Conservation (phyloP, 2,329 filamentous ascomycete genomes). For the Fusarium sp. region DNA sequence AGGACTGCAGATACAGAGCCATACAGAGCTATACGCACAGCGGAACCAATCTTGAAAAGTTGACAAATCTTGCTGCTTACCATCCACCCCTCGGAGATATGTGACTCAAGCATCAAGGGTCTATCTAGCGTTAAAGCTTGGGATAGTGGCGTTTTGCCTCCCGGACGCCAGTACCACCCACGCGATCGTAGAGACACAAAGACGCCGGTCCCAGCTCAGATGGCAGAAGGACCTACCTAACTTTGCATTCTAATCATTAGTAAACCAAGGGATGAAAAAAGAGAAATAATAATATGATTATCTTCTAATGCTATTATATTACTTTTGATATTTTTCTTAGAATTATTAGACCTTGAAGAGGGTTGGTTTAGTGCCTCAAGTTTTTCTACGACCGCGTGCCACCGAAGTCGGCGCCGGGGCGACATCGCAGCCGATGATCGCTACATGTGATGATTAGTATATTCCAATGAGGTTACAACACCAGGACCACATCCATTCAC, state of each 20-base stretch:
- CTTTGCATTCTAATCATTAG: too few species aligned
- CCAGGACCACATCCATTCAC: too few species aligned
- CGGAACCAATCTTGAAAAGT: not conserved
- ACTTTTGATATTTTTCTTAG: too few species aligned
- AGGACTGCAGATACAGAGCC: not conserved
- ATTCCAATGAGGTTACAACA: not conserved
- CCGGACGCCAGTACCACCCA: not conserved
- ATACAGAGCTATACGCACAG: not conserved
- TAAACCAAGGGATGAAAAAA: too few species aligned
- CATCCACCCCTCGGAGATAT: not conserved
- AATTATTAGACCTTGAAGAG: too few species aligned
- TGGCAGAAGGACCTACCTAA: too few species aligned
- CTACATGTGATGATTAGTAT: not conserved
- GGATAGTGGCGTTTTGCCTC: not conserved
- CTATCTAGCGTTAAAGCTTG: not conserved
- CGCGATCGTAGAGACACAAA: too few species aligned
- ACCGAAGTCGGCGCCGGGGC: conserved; percentile 10
- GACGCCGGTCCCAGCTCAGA: too few species aligned
- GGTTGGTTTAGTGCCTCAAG: too few species aligned
- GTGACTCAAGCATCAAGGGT: not conserved
- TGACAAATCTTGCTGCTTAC: not conserved
- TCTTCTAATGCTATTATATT: too few species aligned
- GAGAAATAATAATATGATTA: too few species aligned
- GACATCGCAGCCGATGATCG: conserved; percentile 5
- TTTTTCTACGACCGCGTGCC: too few species aligned